Conservation (phyloP, 306 rosid species). For the Prunus dulcis region DNA sequence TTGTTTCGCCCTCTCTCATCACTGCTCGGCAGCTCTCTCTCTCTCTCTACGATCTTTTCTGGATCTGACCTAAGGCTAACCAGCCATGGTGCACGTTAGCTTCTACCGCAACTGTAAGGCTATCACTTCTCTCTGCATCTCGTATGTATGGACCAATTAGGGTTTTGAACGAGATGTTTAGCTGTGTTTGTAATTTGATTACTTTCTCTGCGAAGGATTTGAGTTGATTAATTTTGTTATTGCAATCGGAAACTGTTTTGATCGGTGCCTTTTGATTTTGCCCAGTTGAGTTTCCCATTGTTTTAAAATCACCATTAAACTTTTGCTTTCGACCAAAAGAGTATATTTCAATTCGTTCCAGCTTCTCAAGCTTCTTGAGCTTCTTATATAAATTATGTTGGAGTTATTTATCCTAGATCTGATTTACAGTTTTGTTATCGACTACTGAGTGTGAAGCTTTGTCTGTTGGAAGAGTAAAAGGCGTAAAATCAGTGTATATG, state of each 20-base stretch:
- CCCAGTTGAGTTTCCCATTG: background rate
- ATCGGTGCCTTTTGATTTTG: background rate
- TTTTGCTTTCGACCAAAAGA: background rate
- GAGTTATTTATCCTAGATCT: background rate
- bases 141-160: background rate
- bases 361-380: too few relatives aligned
- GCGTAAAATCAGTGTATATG: background rate
- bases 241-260: background rate
- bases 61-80: background rate
- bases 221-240: background rate
- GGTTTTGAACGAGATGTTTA: background rate
- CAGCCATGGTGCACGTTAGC: constrained; percentile 36
- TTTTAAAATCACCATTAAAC: background rate
- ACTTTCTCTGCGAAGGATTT: background rate
- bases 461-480: background rate
- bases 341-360: background rate
- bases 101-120: constrained; percentile 32
- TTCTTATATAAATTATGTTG: background rate
- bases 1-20: background rate
- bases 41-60: background rate
- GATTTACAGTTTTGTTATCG: background rate
- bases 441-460: background rate
- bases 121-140: background rate
- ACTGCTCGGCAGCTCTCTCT: background rate
- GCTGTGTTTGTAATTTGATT: background rate